Conservation (phyloP, 768 basidiomycete species). For the Stropharia rugosoannulata region DNA sequence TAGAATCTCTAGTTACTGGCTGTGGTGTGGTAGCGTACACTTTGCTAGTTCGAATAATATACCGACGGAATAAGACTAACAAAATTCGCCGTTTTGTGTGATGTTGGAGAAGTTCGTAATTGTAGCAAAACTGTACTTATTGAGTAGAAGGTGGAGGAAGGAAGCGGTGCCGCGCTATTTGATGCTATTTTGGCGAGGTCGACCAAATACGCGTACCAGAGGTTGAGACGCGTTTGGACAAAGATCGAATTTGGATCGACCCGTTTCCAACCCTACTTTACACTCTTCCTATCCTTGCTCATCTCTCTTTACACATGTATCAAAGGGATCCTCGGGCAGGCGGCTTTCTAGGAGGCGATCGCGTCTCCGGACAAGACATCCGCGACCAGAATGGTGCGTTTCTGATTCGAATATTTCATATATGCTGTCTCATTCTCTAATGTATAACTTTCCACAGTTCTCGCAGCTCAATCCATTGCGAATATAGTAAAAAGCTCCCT, state of each 20-base stretch:
- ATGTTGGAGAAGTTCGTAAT: too few relatives aligned
- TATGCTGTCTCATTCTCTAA: constrained; percentile 11
- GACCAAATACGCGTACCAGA: constrained; percentile 22
- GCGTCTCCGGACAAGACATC: constrained; percentile 93
- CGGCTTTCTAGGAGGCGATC: constrained; percentile 90
- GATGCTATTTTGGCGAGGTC: constrained; percentile 20
- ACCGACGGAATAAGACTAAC: neutral
- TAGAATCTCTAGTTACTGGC: neutral
- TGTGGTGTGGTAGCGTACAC: neutral
- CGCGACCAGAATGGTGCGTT: constrained; percentile 93
- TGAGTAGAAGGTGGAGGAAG: too few relatives aligned
- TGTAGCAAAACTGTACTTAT: too few relatives aligned
- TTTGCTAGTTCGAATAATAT: constrained; percentile 4
- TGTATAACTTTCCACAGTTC: constrained; percentile 51
- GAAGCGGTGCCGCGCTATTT: constrained; percentile 16
- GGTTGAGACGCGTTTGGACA: constrained; percentile 15
- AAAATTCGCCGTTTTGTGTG: too few relatives aligned
- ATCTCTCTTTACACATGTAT: constrained; percentile 50
- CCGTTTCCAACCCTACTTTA: constrained; percentile 4
- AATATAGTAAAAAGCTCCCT: constrained; percentile 97
- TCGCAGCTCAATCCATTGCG: constrained; percentile 94
- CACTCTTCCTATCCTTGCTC: constrained; percentile 9
- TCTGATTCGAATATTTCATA: constrained; percentile 2
- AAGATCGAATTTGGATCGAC: constrained; percentile 1
- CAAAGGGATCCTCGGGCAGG: constrained; percentile 92